A percentile compares a stretch with the other conserved stretches of the same genome.
phyloP scores from a whole-genome alignment of 257 asterid species.

The Scutellaria barbata region DNA sequence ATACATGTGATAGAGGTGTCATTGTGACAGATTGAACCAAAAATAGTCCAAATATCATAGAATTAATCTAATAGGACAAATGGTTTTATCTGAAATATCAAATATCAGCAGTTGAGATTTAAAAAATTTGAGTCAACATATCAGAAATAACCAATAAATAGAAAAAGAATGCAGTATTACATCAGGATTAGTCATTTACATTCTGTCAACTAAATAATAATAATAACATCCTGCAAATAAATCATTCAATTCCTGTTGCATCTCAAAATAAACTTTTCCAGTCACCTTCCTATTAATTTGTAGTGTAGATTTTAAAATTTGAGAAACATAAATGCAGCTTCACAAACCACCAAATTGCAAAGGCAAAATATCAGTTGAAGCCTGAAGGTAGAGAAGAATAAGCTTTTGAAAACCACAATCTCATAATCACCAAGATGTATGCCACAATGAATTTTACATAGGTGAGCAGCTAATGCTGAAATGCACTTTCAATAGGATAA shows the following conservation, averaged over 20 bases:
- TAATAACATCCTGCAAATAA: neutral
- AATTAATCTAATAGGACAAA: neutral
- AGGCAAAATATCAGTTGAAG: neutral
- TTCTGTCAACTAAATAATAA: neutral
- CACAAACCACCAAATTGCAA: slow-evolving; percentile 14
- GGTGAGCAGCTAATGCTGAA: neutral
- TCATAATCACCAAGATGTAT: slow-evolving; percentile 7
- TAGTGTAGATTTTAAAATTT: neutral
- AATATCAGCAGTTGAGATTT: neutral
- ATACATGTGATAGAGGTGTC: neutral
- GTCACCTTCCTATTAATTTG: neutral
- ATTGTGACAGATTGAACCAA: neutral
- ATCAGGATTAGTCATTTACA: slow-evolving; percentile 14
- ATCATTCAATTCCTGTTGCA: neutral
- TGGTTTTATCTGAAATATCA: neutral
- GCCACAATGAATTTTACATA: slow-evolving; percentile 11
- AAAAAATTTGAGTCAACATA: neutral
- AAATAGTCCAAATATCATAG: neutral
- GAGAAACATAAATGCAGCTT: neutral
- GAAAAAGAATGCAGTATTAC: too few species aligned
- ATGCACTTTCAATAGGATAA: slow-evolving; percentile 3
- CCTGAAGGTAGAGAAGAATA: too few species aligned
- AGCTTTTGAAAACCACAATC: neutral
- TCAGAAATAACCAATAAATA: too few species aligned
- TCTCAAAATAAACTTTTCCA: slow-evolving; percentile 22